Evolutionary conservation across 2,329 filamentous ascomycete genomes (phyloP), one percentile per base, ranked within the genome.

Genomic region (Sclerotinia nivalis): DNA sequence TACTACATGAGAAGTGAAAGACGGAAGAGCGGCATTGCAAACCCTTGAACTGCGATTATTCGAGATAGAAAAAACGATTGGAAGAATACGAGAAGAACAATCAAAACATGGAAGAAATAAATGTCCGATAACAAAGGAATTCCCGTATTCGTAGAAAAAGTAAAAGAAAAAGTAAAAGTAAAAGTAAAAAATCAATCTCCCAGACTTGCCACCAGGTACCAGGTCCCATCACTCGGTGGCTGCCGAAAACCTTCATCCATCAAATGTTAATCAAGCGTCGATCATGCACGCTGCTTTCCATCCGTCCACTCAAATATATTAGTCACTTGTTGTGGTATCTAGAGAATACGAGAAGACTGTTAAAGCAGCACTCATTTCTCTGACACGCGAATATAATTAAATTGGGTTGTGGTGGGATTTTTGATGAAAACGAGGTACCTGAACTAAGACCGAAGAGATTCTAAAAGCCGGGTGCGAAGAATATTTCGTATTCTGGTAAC

Each of bases 41-140:
- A 31, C 4, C 18, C 28, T 58, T 37, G 18, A n/a, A 49, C 5
- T 22, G 43, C 2, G 8, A 7, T 18, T 13, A 12, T 45, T 18
- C 50, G 18, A 8, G 34, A 34, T 34, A 8, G 34, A 34, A 34
- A 34, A 34, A 34, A 34, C 5, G 49, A 52, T 54, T 28, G 50
- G 50, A 55, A 31, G 52, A 55, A 56, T 56, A 56, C 54, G 54
- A 56, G 54, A n/a, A 56, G 8, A 56, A 31, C 52, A 55, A 55
- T 55, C 52, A 55, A 55, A 37, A 5, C 34, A 40, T 18, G 13
- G 34, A 58, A 25, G 12, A 43, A 20, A 40, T 3, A 37, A 58
- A 40, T 40, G 4, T 5, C 31, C 20, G 34, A 40, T n/a, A 7
- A 37, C 31, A 12, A n/a, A 50, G 3, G 4, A 18, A 34, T 56